Conservation (phyloP, 2,329 filamentous ascomycete genomes). For the Fusarium sp. region DNA sequence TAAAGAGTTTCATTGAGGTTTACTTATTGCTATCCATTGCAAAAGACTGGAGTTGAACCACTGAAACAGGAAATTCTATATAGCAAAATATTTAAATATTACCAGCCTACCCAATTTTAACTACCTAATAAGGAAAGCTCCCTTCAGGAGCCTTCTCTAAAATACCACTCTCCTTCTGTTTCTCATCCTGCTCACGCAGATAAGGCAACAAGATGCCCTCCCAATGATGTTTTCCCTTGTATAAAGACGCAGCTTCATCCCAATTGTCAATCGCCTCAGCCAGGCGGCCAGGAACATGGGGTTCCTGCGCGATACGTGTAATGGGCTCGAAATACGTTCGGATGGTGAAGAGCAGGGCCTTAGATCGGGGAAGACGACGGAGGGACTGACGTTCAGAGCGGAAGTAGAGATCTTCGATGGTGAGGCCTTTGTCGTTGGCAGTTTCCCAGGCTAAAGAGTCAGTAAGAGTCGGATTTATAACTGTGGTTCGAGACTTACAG, state of each 20-base stretch:
- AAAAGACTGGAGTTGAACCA: too few relatives aligned
- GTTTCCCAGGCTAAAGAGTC: slow-evolving; percentile 30
- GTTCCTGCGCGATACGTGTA: slow-evolving; percentile 23
- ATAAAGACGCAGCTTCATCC: slow-evolving; percentile 25
- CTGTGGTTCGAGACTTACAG: fast-evolving
- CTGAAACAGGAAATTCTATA: too few relatives aligned
- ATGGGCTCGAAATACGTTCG: slow-evolving; percentile 37
- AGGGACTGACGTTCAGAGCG: slow-evolving; percentile 37
- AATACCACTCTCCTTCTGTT: slow-evolving; percentile 12
- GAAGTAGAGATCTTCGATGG: slow-evolving; percentile 33
- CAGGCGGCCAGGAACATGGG: slow-evolving; percentile 26
- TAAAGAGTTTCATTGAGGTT: too few relatives aligned
- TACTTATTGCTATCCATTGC: too few relatives aligned
- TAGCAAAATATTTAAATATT: too few relatives aligned
- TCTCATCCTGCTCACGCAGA: slow-evolving; percentile 21
- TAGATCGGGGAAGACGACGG: slow-evolving; percentile 29
- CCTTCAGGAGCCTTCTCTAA: slow-evolving; percentile 23
- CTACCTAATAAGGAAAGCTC: slow-evolving; percentile 18
- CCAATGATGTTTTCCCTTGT: slow-evolving; percentile 39
- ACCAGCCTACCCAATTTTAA: fast-evolving
- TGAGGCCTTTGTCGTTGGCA: slow-evolving; percentile 15
- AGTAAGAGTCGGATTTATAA: fast-evolving
- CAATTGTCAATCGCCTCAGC: slow-evolving; percentile 34
- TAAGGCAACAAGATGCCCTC: slow-evolving; percentile 27
- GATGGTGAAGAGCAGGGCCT: slow-evolving; percentile 25